phyloP scores from a whole-genome alignment of 345 rosid species.

The Aurinia saxatilis region DNA sequence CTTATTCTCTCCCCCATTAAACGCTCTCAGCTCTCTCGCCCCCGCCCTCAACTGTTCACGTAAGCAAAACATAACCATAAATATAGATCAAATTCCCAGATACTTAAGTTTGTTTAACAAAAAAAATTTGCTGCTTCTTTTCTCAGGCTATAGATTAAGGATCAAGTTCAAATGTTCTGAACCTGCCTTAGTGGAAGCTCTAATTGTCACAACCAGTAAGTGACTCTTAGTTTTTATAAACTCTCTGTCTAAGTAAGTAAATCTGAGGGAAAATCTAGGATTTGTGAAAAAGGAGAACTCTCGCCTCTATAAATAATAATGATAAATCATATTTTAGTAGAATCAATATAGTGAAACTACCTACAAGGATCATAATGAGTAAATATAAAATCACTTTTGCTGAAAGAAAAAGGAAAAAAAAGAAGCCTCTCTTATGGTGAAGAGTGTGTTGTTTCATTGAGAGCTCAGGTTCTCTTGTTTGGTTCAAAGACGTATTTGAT shows the following conservation, averaged over 20 bases:
- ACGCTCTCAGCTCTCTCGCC: slow-evolving; percentile 86
- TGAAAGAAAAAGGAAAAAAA: not conserved
- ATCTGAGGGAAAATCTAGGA: not conserved
- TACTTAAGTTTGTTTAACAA: not conserved
- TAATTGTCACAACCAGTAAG: slow-evolving; percentile 19
- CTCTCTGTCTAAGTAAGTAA: not conserved
- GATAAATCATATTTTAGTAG: slow-evolving; percentile 28
- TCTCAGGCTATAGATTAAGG: slow-evolving; percentile 25
- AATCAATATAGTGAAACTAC: slow-evolving; percentile 27
- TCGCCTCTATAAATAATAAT: slow-evolving; percentile 24
- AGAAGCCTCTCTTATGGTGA: not conserved
- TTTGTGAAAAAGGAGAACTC: slow-evolving; percentile 1
- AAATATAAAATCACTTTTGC: slow-evolving; percentile 1
- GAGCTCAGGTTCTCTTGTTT: slow-evolving; percentile 36
- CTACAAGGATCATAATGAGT: slow-evolving; percentile 16
- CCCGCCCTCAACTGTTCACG: slow-evolving; percentile 64
- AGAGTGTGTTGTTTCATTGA: not conserved
- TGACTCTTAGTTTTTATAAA: slow-evolving; percentile 7
- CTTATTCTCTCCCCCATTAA: slow-evolving; percentile 88
- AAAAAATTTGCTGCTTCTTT: not conserved
- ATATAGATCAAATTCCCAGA: not conserved
- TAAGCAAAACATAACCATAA: slow-evolving; percentile 30
- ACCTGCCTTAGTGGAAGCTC: slow-evolving; percentile 19
- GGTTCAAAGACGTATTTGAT: slow-evolving; percentile 43
- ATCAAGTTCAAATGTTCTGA: slow-evolving; percentile 5